Evolutionary conservation across 371 early-diverging fungal species (phyloP).

Genomic region (Apophysomyces elegans): DNA sequence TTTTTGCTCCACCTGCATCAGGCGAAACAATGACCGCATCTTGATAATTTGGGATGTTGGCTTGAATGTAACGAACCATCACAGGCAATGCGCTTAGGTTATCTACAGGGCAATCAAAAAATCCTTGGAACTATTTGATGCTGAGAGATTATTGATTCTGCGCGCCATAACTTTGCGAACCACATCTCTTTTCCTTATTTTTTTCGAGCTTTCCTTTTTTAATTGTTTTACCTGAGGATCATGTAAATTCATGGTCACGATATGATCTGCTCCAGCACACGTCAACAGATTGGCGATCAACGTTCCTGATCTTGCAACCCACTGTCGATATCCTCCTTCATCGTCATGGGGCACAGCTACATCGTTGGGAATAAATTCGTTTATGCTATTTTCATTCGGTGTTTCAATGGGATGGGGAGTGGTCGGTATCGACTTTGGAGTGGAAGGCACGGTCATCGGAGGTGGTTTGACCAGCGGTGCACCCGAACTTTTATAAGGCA

Average conservation of each 20-base stretch:
- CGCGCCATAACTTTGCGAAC: too few relatives aligned
- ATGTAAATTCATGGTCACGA: slow-evolving; percentile 98
- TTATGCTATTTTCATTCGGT: too few relatives aligned
- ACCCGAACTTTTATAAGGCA: slow-evolving; percentile 70
- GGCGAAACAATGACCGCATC: slow-evolving; percentile 93
- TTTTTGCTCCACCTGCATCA: slow-evolving; percentile 86
- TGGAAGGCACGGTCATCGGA: too few relatives aligned
- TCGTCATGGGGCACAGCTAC: not conserved
- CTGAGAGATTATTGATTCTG: too few relatives aligned
- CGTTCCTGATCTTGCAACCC: slow-evolving; percentile 89
- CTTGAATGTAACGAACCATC: slow-evolving; percentile 86
- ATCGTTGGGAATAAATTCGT: not conserved
- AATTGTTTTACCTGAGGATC: slow-evolving; percentile 67
- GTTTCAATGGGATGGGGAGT: too few relatives aligned
- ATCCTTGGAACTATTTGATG: slow-evolving; percentile 85
- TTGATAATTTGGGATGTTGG: slow-evolving; percentile 77
- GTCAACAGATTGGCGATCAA: slow-evolving; percentile 88
- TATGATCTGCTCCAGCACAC: slow-evolving; percentile 90
- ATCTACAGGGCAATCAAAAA: slow-evolving; percentile 98
- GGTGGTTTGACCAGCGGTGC: slow-evolving; percentile 39
- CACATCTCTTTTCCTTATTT: too few relatives aligned
- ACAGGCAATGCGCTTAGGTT: slow-evolving; percentile 91
- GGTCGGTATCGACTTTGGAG: too few relatives aligned
- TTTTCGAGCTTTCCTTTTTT: not conserved
- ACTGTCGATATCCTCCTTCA: slow-evolving; percentile 59